Base-by-base conservation (phyloP, 208 protist genomes). In the Vickermania ingenoplastis region DNA sequence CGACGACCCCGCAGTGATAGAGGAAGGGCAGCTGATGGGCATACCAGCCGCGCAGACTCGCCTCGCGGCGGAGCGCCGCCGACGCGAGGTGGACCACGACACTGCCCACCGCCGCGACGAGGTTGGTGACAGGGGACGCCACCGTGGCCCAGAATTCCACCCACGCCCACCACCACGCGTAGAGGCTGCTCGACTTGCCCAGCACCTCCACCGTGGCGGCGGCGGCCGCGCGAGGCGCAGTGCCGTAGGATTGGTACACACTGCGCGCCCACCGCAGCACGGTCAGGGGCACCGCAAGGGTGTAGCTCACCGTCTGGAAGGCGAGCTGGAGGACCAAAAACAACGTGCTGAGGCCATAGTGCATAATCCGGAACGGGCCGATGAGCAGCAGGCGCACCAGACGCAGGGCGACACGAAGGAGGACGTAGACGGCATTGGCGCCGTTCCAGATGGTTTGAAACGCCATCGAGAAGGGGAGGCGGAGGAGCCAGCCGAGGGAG, bases 61-160 rank as follows among this genome's bases (percentile, higher is more conserved):
- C 83, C 69, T 92, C 85, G n/a, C 75, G 78, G 4, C 72, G 56
- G 5, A 72, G 61, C 2, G 73, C 64, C 22, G 67, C 75, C 28
- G 67, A 51, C 45, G 56, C 66, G 26, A 92, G 59, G 61, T 90
- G 79, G 41, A 86, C 51, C 28, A 90, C 70, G 1, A 71, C 78
- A 67, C 87, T 74, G 64, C 81, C 89, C 76, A 76, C 86, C 57
- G 78, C 86, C 70, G 79, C 81, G 57, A 71, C 76, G n/a, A 87
- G 65, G 59, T 92, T 89, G 55, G 86, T 92, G 26, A 86, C 76
- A 17, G 86, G 86, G 1, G 76, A 73, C 2, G 82, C 86, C 0
- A 92, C 79, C 21, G 80, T 90, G 11, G 75, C 61, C 83, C 86
- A 92, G 57, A 92, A 92, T 67, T 89, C 78, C 55, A 69, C 55